A percentile compares a stretch with the other conserved stretches of the same genome.
phyloP scores from a whole-genome alignment of 306 rosid genomes.

The Argentina anserina region DNA sequence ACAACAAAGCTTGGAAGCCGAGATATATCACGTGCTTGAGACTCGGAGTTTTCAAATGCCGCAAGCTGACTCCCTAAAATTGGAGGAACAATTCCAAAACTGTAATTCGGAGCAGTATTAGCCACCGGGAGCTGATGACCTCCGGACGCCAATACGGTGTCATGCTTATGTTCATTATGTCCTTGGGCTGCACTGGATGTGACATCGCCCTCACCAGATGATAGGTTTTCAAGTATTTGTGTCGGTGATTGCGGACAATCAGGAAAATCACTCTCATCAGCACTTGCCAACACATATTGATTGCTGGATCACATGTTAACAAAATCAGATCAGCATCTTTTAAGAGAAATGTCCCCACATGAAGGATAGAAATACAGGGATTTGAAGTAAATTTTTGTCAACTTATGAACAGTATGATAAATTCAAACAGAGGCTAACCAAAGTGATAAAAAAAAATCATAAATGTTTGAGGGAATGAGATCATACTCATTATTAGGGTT shows the following conservation, averaged over 20 bases:
- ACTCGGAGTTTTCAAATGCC: constrained; percentile 68
- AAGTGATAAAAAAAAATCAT: background rate
- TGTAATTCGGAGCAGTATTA: constrained; percentile 58
- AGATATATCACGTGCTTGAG: constrained; percentile 72
- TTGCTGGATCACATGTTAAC: constrained; percentile 36
- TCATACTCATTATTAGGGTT: background rate
- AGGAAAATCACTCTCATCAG: constrained; percentile 61
- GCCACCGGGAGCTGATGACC: constrained; percentile 62
- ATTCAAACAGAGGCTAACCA: background rate
- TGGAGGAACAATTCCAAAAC: constrained; percentile 73
- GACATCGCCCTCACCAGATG: constrained; percentile 62
- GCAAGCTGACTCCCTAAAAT: constrained; percentile 72
- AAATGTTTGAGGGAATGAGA: background rate
- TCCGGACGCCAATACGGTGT: constrained; percentile 56
- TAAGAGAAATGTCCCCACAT: constrained; percentile 1
- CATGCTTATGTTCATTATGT: constrained; percentile 67
- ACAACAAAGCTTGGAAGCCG: constrained; percentile 79
- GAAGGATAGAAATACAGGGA: constrained; percentile 14
- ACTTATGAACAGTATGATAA: background rate
- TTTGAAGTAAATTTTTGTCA: constrained; percentile 10
- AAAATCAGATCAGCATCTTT: background rate
- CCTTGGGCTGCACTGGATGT: constrained; percentile 60
- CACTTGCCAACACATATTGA: constrained; percentile 46
- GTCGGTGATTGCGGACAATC: constrained; percentile 63
- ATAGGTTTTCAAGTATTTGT: constrained; percentile 44